Percentiles rank a stretch among this genome's conserved stretches.
These are phyloP conservation scores for Begonia fuchsioides DNA, from an alignment of 306 rosid species.

Conservation along the genomic window DNA sequence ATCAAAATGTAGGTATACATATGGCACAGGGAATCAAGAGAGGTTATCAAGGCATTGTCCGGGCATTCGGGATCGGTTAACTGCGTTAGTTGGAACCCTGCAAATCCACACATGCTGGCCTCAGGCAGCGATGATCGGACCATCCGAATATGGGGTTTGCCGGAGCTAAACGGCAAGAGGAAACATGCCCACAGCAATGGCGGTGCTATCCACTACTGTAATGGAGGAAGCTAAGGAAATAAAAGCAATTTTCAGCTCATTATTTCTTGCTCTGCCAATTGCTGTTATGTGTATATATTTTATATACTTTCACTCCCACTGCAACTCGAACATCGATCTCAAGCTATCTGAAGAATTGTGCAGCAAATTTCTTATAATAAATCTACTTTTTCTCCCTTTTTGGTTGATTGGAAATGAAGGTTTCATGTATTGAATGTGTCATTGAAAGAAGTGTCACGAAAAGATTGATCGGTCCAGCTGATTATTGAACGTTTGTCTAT, in stretches of 20 bases:
- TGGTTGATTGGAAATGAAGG: too few relatives aligned
- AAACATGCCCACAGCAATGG: conserved; percentile 58
- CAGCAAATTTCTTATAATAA: too few relatives aligned
- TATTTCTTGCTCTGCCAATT: neutral
- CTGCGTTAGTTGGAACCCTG: conserved; percentile 94
- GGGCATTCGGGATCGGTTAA: conserved; percentile 97
- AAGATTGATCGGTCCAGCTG: too few relatives aligned
- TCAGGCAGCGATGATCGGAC: conserved; percentile 95
- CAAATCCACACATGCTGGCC: conserved; percentile 91
- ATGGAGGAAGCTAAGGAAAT: conserved; percentile 50
- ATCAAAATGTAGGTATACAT: conserved; percentile 50
- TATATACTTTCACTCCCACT: conserved; percentile 18
- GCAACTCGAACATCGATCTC: conserved; percentile 8
- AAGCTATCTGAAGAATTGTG: too few relatives aligned
- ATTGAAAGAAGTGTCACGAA: too few relatives aligned
- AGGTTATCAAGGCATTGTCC: conserved; percentile 51
- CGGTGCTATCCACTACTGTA: conserved; percentile 73
- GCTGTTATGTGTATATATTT: neutral
- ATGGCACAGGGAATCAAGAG: conserved; percentile 76
- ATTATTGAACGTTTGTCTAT: too few relatives aligned
- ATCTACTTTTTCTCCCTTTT: too few relatives aligned
- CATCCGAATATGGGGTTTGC: conserved; percentile 89
- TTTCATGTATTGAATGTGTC: too few relatives aligned
- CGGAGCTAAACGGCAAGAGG: conserved; percentile 36
- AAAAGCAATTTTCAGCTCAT: neutral